Base-by-base conservation (phyloP, 371 early-diverging fungal species). In the Conidiobolus incongruus region DNA sequence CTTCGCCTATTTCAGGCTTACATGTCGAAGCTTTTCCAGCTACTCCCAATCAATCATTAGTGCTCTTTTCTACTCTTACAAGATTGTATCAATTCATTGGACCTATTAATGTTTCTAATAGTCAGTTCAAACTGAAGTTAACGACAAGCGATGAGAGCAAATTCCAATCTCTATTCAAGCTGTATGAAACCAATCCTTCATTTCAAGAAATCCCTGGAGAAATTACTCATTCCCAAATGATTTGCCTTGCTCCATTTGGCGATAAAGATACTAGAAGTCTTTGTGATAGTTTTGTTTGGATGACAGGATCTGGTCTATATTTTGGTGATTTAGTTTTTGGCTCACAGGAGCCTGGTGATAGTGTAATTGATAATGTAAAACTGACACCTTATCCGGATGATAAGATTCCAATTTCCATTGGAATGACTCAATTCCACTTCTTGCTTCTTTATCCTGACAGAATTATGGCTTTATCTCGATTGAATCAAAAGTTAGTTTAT, bases 71-170 rank as follows among this genome's bases (percentile, higher is more conserved):
- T 2, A 87, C 88, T 0, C 67, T 83, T 0, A 78, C 74, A 0
- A 67, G 81, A 21, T 66, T 91, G 17, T 88, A 85, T 51, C 83
- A 88, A 49, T 77, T 88, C 38, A 65, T 86, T 45, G 91, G 91
- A 0, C 56, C 60, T 5, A 23, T 23, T 8, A n/a, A n/a, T n/a
- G n/a, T n/a, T n/a, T n/a, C n/a, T n/a, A n/a, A n/a, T n/a, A n/a
- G n/a, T n/a, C n/a, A n/a, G n/a, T n/a, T n/a, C n/a, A n/a, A n/a
- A n/a, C n/a, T n/a, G n/a, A n/a, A n/a, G n/a, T n/a, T n/a, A n/a
- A n/a, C n/a, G n/a, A n/a, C n/a, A n/a, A n/a, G n/a, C n/a, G n/a
- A n/a, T 20, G 34, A 43, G 23, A 17, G 33, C 21, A 43, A n/a
- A 35, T 43, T 43, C 15, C 33, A 13, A n/a, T n/a, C 17, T 30